Evolutionary conservation across 331 rosid genomes (phyloP).

Genomic region (Quercus phellos): DNA sequence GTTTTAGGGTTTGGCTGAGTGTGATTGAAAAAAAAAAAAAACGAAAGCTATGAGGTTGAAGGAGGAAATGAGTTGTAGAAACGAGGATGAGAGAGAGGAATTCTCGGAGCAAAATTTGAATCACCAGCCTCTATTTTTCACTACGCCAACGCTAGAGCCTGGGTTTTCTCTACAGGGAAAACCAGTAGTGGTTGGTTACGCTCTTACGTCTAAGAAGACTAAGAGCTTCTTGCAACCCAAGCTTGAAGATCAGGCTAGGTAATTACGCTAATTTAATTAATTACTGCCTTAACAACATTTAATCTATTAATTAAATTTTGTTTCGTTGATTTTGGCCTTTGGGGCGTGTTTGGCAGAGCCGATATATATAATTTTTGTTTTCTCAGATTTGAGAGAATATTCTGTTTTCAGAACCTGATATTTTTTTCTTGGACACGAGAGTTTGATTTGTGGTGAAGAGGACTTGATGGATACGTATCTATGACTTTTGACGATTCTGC

Average conservation of each 20-base stretch:
- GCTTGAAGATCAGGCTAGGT: conserved; percentile 88
- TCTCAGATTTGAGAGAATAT: neutral
- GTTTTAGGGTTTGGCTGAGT: neutral
- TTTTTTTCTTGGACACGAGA: neutral
- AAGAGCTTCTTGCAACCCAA: conserved; percentile 91
- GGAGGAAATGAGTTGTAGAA: conserved; percentile 31
- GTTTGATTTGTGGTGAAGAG: neutral
- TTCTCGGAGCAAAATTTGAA: conserved; percentile 5
- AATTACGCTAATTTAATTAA: conserved; percentile 1
- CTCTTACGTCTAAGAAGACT: conserved; percentile 86
- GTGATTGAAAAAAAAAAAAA: no score
- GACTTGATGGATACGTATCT: neutral
- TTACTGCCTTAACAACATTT: neutral
- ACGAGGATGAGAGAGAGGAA: conserved; percentile 21
- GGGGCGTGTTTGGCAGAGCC: neutral
- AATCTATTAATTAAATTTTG: neutral
- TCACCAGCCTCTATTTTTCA: conserved; percentile 24
- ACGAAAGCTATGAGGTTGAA: conserved; percentile 38
- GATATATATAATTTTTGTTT: neutral
- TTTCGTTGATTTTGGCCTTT: no score
- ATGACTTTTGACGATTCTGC: neutral
- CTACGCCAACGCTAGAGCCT: conserved; percentile 27
- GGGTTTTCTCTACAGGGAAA: conserved; percentile 43
- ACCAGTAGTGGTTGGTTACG: conserved; percentile 71
- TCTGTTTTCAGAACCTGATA: neutral